These are phyloP conservation scores for Neurospora hispaniola DNA, from an alignment of 495 filamentous ascomycete genomes.

Conservation along the genomic window DNA sequence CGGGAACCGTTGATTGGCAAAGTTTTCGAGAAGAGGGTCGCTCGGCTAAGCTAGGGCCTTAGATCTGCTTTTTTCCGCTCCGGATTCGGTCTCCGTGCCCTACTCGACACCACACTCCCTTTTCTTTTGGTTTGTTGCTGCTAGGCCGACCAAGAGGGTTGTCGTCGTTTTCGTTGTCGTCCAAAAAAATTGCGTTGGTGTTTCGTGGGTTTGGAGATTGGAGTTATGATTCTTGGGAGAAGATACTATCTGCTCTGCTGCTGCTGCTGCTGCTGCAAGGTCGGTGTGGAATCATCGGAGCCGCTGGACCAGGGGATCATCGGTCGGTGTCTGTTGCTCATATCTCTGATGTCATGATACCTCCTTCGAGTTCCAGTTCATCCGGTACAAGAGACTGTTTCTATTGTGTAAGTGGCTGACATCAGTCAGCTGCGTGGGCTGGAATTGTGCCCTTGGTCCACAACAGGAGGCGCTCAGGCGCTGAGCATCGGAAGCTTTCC, in stretches of 20 bases:
- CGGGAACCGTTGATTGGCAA: background rate
- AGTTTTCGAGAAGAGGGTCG: background rate
- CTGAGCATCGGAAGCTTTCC: background rate
- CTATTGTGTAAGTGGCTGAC: background rate
- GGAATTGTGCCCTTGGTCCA: background rate
- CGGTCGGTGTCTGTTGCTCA: background rate
- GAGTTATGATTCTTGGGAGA: background rate
- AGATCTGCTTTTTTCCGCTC: background rate
- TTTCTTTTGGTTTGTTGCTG: background rate
- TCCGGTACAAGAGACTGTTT: background rate
- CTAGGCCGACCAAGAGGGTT: background rate
- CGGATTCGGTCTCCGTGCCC: background rate
- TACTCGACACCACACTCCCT: background rate
- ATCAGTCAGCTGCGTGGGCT: background rate
- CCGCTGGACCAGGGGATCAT: background rate
- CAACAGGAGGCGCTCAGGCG: background rate
- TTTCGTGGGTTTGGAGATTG: background rate
- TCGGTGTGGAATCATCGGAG: background rate
- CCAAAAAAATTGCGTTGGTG: background rate
- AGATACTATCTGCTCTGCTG: background rate
- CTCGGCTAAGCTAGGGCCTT: background rate
- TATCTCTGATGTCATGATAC: background rate
- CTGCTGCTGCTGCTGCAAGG: background rate
- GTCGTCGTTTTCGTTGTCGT: background rate
- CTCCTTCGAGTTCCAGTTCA: background rate